A percentile compares a stretch with the other conserved stretches of the same genome.
Conservation (phyloP, 1,284 basidiomycete species). For the Inonotus obliquus region DNA sequence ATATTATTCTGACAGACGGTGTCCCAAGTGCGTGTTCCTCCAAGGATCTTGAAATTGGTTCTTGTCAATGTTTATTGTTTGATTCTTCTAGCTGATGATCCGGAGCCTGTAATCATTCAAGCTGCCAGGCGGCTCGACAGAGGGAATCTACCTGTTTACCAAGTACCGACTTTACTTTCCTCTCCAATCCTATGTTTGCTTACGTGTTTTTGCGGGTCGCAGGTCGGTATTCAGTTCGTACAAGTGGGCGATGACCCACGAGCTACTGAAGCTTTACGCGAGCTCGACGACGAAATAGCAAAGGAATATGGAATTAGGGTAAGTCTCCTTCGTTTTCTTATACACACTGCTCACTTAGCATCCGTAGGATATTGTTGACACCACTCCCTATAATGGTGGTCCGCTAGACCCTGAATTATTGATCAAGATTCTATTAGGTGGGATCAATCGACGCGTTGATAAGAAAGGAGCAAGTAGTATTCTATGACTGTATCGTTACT, state of each 20-base stretch:
- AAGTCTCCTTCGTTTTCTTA: neutral
- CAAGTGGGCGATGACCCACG: constrained; percentile 30
- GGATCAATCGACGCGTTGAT: constrained; percentile 53
- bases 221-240: constrained; percentile 32
- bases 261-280: constrained; percentile 28
- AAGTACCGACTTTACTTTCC: constrained; percentile 32
- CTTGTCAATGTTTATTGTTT: constrained; percentile 4
- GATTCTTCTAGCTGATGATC: constrained; percentile 41
- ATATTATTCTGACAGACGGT: constrained; percentile 61
- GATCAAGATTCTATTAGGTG: constrained; percentile 53
- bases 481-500: neutral
- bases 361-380: constrained; percentile 60
- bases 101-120: constrained; percentile 42
- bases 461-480: constrained; percentile 24
- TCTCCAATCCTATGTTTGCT: neutral
- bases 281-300: constrained; percentile 33
- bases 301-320: constrained; percentile 23
- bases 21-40: constrained; percentile 39
- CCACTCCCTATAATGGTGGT: constrained; percentile 43
- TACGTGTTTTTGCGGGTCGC: neutral
- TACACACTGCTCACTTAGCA: neutral
- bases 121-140: constrained; percentile 45
- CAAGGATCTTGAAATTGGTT: neutral
- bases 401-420: constrained; percentile 39
- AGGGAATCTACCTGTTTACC: constrained; percentile 46